Evolutionary conservation across 75 land plant species (phyloP), one percentile per base, ranked within the genome.

Genomic region (Gnetum montanum): DNA sequence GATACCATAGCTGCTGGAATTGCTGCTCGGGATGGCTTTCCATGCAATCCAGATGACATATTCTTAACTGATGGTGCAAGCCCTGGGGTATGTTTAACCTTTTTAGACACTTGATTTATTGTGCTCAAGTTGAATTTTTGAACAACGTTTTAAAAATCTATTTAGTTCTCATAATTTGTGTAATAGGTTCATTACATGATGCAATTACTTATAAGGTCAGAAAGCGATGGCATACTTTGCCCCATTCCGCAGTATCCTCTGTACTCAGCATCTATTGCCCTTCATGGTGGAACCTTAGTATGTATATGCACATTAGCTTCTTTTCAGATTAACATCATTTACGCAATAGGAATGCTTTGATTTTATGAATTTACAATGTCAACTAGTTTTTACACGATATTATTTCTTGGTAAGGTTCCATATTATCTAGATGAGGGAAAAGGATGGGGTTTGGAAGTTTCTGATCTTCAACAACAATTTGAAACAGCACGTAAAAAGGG

Each of bases 161-260:
- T n/a, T n/a, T n/a, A n/a, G n/a, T n/a, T n/a, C n/a, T n/a, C n/a
- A n/a, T n/a, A n/a, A n/a, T n/a, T n/a, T n/a, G n/a, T n/a, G n/a
- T n/a, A n/a, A n/a, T 69, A 95, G 99, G 99, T 95, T 19, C 99
- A 95, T 67, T 86, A 90, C 92, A 90, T 95, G 88, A 83, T 95
- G 99, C 91, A 90, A 59, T 49, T 95, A 45, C 57, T 88, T 53
- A 70, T 90, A 57, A 70, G 83, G 46, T 85, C 95, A 15, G 79
- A 86, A 54, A 69, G 81, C 35, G 99, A 95, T 83, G 99, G 97
- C 23, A 86, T 95, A 57, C 67, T 95, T 63, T 90, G 96, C 50
- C 99, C 99, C 36, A 95, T 95, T 54, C 99, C 99, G 57, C 99
- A 95, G 61, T 95, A 95, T 58, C 99, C 99, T 16, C 62, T 95